A percentile compares a stretch with the other conserved stretches of the same genome.
Conservation (phyloP, 192 early-diverging fungal genomes). For the Coemansia sp. region DNA sequence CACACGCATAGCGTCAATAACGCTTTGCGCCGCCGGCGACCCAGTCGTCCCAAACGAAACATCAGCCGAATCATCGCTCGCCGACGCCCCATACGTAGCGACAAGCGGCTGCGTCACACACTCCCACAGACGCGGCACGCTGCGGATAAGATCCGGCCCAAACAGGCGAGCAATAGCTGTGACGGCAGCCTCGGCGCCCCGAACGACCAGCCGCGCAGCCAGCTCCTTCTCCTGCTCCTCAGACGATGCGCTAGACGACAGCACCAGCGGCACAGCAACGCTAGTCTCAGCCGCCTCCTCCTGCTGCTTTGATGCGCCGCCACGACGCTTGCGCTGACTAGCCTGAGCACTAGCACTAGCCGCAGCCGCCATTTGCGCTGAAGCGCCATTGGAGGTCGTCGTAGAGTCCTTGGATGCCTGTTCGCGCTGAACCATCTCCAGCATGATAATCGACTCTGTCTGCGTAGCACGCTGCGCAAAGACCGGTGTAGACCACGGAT, state of each 20-base stretch:
- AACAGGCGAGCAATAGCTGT: slow-evolving; percentile 34
- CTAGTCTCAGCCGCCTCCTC: neutral
- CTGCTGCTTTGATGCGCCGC: neutral
- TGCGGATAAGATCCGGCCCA: slow-evolving; percentile 23
- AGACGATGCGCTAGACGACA: neutral
- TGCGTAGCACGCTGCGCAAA: slow-evolving; percentile 44
- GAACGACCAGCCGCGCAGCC: slow-evolving; percentile 59
- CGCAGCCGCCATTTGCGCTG: slow-evolving; percentile 33
- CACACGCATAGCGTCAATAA: slow-evolving; percentile 77
- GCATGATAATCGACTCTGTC: slow-evolving; percentile 34
- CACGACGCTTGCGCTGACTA: slow-evolving; percentile 35
- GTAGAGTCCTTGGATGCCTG: slow-evolving; percentile 6
- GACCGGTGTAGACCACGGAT: slow-evolving; percentile 70
- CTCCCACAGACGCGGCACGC: slow-evolving; percentile 48
- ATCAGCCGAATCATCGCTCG: slow-evolving; percentile 15
- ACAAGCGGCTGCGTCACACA: slow-evolving; percentile 33
- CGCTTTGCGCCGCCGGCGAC: slow-evolving; percentile 54
- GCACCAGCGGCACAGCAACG: slow-evolving; percentile 28
- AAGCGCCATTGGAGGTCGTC: slow-evolving; percentile 7
- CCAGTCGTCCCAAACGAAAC: slow-evolving; percentile 7
- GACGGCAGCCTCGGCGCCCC: slow-evolving; percentile 60
- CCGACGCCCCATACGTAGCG: slow-evolving; percentile 9
- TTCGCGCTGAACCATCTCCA: slow-evolving; percentile 46
- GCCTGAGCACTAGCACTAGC: slow-evolving; percentile 43
- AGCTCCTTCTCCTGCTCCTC: slow-evolving; percentile 54